Percentiles rank a stretch among this genome's conserved stretches.
Conservation (phyloP, 495 filamentous ascomycete species). For the Aspergillus hancockii region DNA sequence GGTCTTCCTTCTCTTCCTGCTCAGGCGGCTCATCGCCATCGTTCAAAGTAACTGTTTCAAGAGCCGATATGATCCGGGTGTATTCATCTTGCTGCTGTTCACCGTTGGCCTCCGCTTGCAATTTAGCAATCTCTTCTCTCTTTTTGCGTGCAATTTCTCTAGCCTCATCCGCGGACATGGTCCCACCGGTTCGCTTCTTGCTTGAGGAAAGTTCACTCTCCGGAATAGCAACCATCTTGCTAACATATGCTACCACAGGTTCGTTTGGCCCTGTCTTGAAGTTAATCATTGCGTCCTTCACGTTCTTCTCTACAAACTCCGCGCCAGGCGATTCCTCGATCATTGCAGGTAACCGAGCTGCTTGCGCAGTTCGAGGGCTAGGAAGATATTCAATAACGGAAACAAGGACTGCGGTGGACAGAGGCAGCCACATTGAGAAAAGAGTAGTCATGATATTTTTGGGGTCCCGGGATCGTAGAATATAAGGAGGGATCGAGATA, state of each 20-base stretch:
- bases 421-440: conserved; percentile 86
- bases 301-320: conserved; percentile 60
- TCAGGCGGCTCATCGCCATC: conserved; percentile 42
- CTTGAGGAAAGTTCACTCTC: conserved; percentile 88
- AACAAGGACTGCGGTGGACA: conserved; percentile 90
- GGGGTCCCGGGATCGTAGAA: conserved; percentile 83
- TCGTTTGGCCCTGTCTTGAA: conserved; percentile 69
- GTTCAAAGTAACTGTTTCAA: conserved; percentile 38
- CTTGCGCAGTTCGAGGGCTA: conserved; percentile 81
- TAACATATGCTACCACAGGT: conserved; percentile 92
- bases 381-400: conserved; percentile 93
- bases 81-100: conserved; percentile 43
- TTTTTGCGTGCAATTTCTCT: conserved; percentile 84
- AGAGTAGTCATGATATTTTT: conserved; percentile 80
- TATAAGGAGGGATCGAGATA: conserved; percentile 77
- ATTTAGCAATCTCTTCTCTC: conserved; percentile 78
- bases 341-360: conserved; percentile 74
- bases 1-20: conserved; percentile 56
- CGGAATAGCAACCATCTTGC: conserved; percentile 95
- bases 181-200: conserved; percentile 58
- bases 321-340: conserved; percentile 80
- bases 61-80: conserved; percentile 50
- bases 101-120: conserved; percentile 59
- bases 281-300: conserved; percentile 77
- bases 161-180: conserved; percentile 85